Base-by-base conservation (phyloP, 176 grass and related monocot species). In the Cenchrus americanus region DNA sequence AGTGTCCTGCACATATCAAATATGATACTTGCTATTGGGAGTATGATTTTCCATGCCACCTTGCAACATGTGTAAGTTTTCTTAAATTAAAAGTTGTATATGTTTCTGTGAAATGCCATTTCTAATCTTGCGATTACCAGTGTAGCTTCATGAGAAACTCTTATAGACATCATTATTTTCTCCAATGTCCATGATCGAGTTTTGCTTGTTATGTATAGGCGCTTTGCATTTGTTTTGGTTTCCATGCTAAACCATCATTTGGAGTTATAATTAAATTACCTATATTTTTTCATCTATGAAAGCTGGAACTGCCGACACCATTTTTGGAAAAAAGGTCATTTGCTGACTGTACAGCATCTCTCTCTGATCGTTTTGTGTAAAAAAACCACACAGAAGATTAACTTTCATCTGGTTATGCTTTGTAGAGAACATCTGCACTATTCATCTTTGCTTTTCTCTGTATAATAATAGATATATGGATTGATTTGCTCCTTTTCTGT, bases 31-130 rank as follows among this genome's bases (percentile, higher is more conserved):
- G 88, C 88, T 46, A 89, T 91, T 60, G 94, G 94, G 43, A 96
- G 91, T 80, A 91, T 96, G 71, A 86, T 96, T 84, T 96, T 93
- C 86, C 91, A 96, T 82, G 90, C 94, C 30, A 96, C 94, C 66
- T 88, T 96, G 80, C 94, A 96, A 76, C 91, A 79, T 27, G 48
- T 96, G 94, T 93, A 96, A 96, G 90, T 82, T 72, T 11, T 62
- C 41, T 79, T 49, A 42, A 73, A 41, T 61, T 18, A 37, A 48
- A 59, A 66, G 3, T 37, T 9, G 2, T 80, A 8, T 43, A 11
- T 73, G 9, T 2, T 73, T 69, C 14, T 79, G 8, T 68, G 18
- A 62, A 44, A 52, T 82, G 51, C 0, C 12, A 32, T 5, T 55
- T 67, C 13, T 59, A 44, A 66, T 50, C 30, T 41, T 73, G 58